A percentile compares a stretch with the other conserved stretches of the same genome.
These are phyloP conservation scores for Cryphonectria naterciae DNA, from an alignment of 2,329 filamentous ascomycete genomes.

Conservation along the genomic window DNA sequence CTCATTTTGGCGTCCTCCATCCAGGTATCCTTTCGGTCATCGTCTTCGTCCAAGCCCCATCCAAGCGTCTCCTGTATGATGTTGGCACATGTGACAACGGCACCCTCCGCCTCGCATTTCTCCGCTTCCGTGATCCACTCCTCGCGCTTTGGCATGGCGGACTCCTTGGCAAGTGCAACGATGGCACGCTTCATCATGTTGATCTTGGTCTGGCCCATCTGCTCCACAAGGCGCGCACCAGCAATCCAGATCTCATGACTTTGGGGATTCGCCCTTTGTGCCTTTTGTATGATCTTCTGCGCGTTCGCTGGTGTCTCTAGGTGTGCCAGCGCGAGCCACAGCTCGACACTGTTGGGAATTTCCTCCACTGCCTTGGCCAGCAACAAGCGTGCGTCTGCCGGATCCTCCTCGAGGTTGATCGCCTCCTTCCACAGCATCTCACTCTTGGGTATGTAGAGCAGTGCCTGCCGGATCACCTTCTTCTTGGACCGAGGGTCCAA, in stretches of 20 bases:
- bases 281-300: slow-evolving; percentile 92
- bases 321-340: slow-evolving; percentile 92
- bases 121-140: slow-evolving; percentile 97
- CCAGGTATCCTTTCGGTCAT: slow-evolving; percentile 95
- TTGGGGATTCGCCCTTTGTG: slow-evolving; percentile 89
- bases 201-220: slow-evolving; percentile 77
- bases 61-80: slow-evolving; percentile 93
- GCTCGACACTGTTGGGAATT: slow-evolving; percentile 88
- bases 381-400: slow-evolving; percentile 82
- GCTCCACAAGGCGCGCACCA: slow-evolving; percentile 87
- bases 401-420: slow-evolving; percentile 91
- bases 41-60: slow-evolving; percentile 92
- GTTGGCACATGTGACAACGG: slow-evolving; percentile 80
- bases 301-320: slow-evolving; percentile 90
- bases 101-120: slow-evolving; percentile 90
- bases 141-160: slow-evolving; percentile 95
- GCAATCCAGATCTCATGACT: slow-evolving; percentile 98
- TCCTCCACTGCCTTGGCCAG: slow-evolving; percentile 95
- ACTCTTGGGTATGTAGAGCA: slow-evolving; percentile 92
- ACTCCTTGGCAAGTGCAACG: slow-evolving; percentile 84
- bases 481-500: slow-evolving; percentile 83
- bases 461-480: slow-evolving; percentile 85
- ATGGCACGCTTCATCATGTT: slow-evolving; percentile 96
- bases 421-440: slow-evolving; percentile 98
- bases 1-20: slow-evolving; percentile 87